Conservation (phyloP, 768 basidiomycete genomes). For the Tylopilus felleus region DNA sequence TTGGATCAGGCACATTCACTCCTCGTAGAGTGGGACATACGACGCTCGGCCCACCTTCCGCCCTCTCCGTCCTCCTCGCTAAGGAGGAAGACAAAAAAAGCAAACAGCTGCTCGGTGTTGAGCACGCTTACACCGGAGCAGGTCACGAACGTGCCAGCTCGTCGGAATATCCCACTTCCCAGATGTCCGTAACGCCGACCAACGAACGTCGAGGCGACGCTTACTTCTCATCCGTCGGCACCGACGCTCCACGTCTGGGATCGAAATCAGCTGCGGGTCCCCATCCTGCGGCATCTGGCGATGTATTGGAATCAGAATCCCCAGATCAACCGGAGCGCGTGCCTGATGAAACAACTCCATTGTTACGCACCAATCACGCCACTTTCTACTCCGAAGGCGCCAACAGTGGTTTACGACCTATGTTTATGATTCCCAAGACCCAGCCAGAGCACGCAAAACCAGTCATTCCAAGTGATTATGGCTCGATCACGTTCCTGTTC, state of each 20-base stretch:
- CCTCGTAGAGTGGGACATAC: slow-evolving; percentile 23
- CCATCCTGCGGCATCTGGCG: not conserved
- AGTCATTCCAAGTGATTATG: slow-evolving; percentile 3
- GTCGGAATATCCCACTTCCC: slow-evolving; percentile 11
- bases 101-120: not conserved
- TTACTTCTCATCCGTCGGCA: slow-evolving; percentile 3
- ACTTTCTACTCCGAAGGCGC: not conserved
- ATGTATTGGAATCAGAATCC: not conserved
- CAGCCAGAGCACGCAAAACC: slow-evolving; percentile 11
- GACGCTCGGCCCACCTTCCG: slow-evolving; percentile 28
- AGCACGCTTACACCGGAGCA: not conserved
- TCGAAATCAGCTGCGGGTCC: not conserved
- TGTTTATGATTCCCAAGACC: not conserved
- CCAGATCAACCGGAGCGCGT: not conserved
- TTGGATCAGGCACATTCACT: slow-evolving; percentile 16
- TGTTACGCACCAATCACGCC: slow-evolving; percentile 16
- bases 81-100: slow-evolving; percentile 8
- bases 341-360: slow-evolving; percentile 18
- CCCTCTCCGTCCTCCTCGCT: slow-evolving; percentile 36
- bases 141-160: not conserved
- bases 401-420: not conserved
- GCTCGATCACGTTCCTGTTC: slow-evolving; percentile 4
- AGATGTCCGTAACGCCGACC: slow-evolving; percentile 19
- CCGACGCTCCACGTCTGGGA: not conserved
- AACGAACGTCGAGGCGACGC: slow-evolving; percentile 7